Base-by-base conservation (phyloP, 2,329 filamentous ascomycete species). In the Aureobasidium sp. region DNA sequence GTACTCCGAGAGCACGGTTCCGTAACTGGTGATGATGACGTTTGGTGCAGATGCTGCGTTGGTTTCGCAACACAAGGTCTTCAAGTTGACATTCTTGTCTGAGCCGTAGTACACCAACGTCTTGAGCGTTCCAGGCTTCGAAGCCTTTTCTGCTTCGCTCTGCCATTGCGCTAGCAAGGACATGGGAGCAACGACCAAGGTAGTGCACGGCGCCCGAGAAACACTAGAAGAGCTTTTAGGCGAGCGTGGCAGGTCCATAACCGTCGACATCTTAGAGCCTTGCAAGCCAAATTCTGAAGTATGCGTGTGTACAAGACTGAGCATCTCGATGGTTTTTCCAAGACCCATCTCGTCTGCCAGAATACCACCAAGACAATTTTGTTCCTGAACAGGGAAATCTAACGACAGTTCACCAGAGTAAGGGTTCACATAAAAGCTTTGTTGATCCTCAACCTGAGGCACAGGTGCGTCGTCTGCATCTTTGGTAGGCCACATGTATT, bases 321-420 rank as follows among this genome's bases (percentile, higher is more conserved):
- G 83, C 91, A 99, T 97, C 70, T 99, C 93, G 57, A 99, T 97
- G 0, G 94, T 99, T 77, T 99, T 99, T 35, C 94, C 94, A 1
- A 99, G 79, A 49, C 94, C 94, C 94, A 99, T 99, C 74, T 97
- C 89, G 68, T 99, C 94, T 9, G 94, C 94, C 43, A 99, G 77
- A 61, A 99, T 89, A 6, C 94, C 94, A 46, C 94, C 94, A 0
- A 96, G 78, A 66, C 94, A 99, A 70, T 95, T 90, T 69, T 97
- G 94, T 68, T 97, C 90, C 70, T 99, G 94, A 2, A 85, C 83
- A 0, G 94, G 94, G 65, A 99, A 99, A 6, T 95, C 85, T 0
- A 97, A 78, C 1, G 91, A 95, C 57, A 99, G 77, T 66, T 97
- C 93, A 9, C 94, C 94, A 7, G 92, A 96, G 72, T 99, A 99